Evolutionary conservation across 164 flowering plant species (phyloP).

Genomic region (Chloranthus sessilifolius): DNA sequence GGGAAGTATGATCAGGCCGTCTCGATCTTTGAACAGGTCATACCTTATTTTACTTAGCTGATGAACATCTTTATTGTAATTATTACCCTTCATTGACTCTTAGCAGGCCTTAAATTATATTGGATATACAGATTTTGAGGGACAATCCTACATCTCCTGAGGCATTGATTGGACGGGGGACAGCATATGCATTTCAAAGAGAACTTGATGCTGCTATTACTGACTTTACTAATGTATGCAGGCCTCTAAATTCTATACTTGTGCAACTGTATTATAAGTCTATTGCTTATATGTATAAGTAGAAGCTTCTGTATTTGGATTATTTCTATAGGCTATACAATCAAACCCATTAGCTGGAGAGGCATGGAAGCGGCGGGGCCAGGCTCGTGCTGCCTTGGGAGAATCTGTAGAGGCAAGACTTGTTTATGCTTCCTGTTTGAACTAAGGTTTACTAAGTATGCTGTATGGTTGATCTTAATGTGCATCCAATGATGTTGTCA

Average conservation of each 20-base stretch:
- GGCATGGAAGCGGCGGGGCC: slow-evolving; percentile 99
- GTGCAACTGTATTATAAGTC: neutral
- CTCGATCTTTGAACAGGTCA: slow-evolving; percentile 85
- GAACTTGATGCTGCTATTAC: slow-evolving; percentile 81
- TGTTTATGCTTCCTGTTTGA: neutral
- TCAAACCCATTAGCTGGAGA: slow-evolving; percentile 84
- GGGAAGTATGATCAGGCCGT: slow-evolving; percentile 85
- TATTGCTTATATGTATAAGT: neutral
- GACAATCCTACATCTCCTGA: slow-evolving; percentile 85
- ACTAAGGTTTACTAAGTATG: neutral
- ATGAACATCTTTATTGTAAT: neutral
- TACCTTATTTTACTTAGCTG: slow-evolving; percentile 6
- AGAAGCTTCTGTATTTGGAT: neutral
- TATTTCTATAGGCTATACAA: slow-evolving; percentile 54
- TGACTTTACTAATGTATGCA: slow-evolving; percentile 79
- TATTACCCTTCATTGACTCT: slow-evolving; percentile 2
- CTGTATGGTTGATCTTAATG: neutral
- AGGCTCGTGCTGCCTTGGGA: slow-evolving; percentile 96
- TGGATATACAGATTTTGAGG: slow-evolving; percentile 54
- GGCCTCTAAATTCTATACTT: neutral
- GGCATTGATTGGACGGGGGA: slow-evolving; percentile 96
- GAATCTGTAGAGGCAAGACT: slow-evolving; percentile 64
- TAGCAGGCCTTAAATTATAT: neutral
- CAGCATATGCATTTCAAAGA: slow-evolving; percentile 90
- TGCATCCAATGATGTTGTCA: neutral